Evolutionary conservation across 2,329 filamentous ascomycete species (phyloP), one percentile per base, ranked within the genome.

Genomic region (Colletotrichum acutatum): DNA sequence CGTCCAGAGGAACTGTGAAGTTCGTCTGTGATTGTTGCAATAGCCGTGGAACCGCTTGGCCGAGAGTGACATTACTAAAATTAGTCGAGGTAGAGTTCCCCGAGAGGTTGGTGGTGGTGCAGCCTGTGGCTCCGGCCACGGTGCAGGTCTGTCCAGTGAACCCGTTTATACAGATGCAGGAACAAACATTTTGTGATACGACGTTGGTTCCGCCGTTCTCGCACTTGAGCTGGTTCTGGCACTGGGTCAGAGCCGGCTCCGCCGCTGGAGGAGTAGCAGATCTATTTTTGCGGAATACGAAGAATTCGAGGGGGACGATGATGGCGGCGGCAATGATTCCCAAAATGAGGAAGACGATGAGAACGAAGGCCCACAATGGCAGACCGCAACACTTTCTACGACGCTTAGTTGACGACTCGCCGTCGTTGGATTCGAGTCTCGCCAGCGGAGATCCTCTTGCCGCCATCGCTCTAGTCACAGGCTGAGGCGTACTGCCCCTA

Each of bases 151-250:
- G 82, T 16, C 89, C 88, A 0, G 93, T 95, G 80, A 96, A 98
- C 1, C 95, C 95, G 77, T 97, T 95, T 26, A 92, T 91, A 82
- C 96, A 99, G 56, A 98, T 90, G 80, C 96, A 99, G 14, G 92
- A 92, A 83, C 96, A 98, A 24, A 88, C 85, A 4, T 90, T 89
- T 69, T 90, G 86, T 19, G 88, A 90, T 24, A 95, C 82, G 19
- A 96, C 89, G 68, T 92, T 95, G 22, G 92, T 91, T 32, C 96
- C 96, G 11, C 94, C 95, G 75, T 98, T 98, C 65, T 89, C 84
- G 79, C 96, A 98, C 0, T 86, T 87, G 16, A 93, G 83, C 34
- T 88, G 87, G 52, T 85, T 83, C 75, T 90, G 86, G 80, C 95
- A 97, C 73, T 87, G 80, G 7, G 84, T 80, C 26, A 86, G 78